Evolutionary conservation across 208 protist species (phyloP), one percentile per base, ranked within the genome.

Genomic region (Naegleria fowleri): DNA sequence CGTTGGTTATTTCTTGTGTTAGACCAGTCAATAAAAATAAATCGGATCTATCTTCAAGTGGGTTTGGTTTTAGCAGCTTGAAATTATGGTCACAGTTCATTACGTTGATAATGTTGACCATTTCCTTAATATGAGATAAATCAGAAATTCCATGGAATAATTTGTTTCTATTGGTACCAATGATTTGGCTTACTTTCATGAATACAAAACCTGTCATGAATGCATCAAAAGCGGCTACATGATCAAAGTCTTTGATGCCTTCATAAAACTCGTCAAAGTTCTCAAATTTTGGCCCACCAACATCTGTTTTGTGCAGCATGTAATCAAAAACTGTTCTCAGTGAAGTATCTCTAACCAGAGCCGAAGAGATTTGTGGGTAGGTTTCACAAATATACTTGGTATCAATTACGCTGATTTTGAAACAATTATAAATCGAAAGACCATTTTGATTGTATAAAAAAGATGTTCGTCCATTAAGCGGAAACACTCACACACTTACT

Each of bases 151-250:
- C 11, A 11, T n/a, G 43, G 13, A 38, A 87, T 36, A 52, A 4
- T 22, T 40, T 52, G n/a, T 52, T 87, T 52, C 41, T 0, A 15
- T 87, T 52, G 29, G 36, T 87, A 16, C 40, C 86, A 89, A 89
- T 67, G 48, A 41, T 36, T 6, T 89, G n/a, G 1, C 36, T 48
- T 3, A 89, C 40, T 89, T 40, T 55, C 38, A 75, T 41, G 29
- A 67, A 89, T n/a, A 67, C 33, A 67, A 40, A 89, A 89, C 86
- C 86, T 19, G 86, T 89, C 86, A 89, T 67, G 3, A 67, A 67
- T 5, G 86, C 41, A 67, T 89, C 86, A 38, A 38, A 67, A 41
- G 25, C 86, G n/a, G 86, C 41, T 29, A n/a, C 22, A 29, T 89
- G 41, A 51, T 25, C 5, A 29, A 33, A 40, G 36, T 87, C 11